Evolutionary conservation across 805 yeast species (phyloP).

Genomic region (Ogataea pilisensis): DNA sequence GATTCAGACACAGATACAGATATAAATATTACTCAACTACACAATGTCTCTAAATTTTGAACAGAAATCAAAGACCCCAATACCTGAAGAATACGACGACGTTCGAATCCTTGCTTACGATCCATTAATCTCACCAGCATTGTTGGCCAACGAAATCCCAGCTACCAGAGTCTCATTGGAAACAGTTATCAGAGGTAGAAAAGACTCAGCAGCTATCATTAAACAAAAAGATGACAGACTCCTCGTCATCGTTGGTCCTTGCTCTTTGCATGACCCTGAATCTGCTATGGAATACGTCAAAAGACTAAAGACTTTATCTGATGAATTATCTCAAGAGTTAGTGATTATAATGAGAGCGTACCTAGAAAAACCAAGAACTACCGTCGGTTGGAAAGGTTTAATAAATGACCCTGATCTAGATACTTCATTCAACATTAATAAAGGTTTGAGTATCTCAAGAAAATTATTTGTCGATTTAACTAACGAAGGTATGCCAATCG

Average conservation of each 20-base stretch:
- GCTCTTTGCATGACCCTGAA: conserved; percentile 90
- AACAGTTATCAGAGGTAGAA: conserved; percentile 74
- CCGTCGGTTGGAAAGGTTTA: conserved; percentile 98
- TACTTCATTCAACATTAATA: conserved; percentile 87
- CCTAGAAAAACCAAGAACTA: conserved; percentile 96
- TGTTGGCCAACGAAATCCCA: conserved; percentile 81
- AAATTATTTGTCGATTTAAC: conserved; percentile 83
- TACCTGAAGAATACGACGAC: conserved; percentile 67
- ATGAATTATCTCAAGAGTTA: conserved; percentile 67
- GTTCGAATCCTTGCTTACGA: conserved; percentile 84
- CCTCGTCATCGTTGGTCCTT: conserved; percentile 90
- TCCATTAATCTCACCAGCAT: conserved; percentile 90
- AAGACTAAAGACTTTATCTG: conserved; percentile 53
- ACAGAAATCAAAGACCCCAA: conserved; percentile 37
- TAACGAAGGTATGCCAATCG: conserved; percentile 74
- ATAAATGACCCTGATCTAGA: conserved; percentile 97
- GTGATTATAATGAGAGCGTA: conserved; percentile 95
- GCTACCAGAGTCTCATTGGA: conserved; percentile 50
- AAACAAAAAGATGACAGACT: conserved; percentile 77
- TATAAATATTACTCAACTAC: neutral
- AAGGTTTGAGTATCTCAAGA: conserved; percentile 87
- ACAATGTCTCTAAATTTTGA: conserved; percentile 3
- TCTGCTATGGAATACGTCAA: conserved; percentile 89
- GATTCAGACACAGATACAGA: too few species aligned
- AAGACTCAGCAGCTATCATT: conserved; percentile 70